Evolutionary conservation across 768 basidiomycete species (phyloP).

Genomic region (Tremella mesenterica): DNA sequence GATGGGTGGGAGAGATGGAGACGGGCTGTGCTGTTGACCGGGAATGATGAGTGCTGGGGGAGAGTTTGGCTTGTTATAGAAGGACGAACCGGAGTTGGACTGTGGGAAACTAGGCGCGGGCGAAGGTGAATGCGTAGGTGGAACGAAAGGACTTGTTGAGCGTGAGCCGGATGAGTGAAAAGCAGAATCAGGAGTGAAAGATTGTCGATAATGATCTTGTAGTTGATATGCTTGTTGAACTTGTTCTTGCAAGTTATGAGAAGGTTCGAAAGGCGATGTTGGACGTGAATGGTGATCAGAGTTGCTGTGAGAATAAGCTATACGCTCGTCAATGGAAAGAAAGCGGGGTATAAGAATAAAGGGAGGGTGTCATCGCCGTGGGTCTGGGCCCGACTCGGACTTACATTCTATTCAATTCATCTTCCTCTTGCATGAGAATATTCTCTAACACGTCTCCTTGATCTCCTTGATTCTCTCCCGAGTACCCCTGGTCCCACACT

Average conservation of each 20-base stretch:
- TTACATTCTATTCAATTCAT: constrained; percentile 13
- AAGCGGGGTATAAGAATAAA: neutral
- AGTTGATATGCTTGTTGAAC: constrained; percentile 2
- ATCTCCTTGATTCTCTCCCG: no score
- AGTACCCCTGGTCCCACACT: no score
- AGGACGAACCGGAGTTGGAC: constrained; percentile 13
- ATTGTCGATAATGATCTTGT: no score
- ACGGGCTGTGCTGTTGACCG: constrained; percentile 17
- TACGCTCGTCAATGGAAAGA: neutral
- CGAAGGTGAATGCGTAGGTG: constrained; percentile 8
- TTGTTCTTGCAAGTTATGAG: neutral
- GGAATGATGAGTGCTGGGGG: constrained; percentile 37
- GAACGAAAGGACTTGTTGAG: constrained; percentile 20
- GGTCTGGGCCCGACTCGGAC: neutral
- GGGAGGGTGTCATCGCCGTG: neutral
- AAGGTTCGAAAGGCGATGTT: neutral
- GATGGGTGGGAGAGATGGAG: constrained; percentile 30
- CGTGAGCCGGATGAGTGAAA: constrained; percentile 8
- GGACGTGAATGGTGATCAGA: neutral
- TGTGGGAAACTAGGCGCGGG: constrained; percentile 6
- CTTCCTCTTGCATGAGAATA: constrained; percentile 1
- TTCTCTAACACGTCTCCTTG: constrained; percentile 1
- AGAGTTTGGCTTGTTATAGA: constrained; percentile 31
- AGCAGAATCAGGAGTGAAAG: neutral
- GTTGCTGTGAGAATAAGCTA: neutral